These are phyloP conservation scores for Avena eriantha DNA, from an alignment of 176 grass and related monocot genomes.

Conservation along the genomic window DNA sequence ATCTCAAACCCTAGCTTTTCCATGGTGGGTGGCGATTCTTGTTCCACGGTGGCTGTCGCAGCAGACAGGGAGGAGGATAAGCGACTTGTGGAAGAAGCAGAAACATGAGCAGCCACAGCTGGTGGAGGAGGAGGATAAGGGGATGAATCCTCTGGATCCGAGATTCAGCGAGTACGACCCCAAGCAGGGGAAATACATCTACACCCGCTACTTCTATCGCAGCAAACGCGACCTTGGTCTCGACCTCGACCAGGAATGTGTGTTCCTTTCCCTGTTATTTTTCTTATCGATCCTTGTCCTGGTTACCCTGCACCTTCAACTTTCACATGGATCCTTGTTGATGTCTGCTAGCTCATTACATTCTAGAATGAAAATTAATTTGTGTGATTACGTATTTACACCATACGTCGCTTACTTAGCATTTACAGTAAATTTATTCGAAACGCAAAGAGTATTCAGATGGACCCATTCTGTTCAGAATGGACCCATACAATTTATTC, in stretches of 20 bases:
- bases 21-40: not conserved
- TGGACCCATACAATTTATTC: not conserved
- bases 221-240: not conserved
- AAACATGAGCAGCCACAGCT: not conserved
- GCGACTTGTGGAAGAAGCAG: too few relatives aligned
- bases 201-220: not conserved
- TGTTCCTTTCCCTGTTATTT: not conserved
- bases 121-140: not conserved
- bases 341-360: not conserved
- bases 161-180: constrained; percentile 9
- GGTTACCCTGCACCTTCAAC: not conserved
- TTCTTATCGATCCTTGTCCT: not conserved
- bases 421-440: not conserved
- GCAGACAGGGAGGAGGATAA: not conserved
- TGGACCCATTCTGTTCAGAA: not conserved
- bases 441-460: not conserved
- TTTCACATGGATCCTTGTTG: not conserved
- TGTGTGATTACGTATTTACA: not conserved
- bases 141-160: not conserved
- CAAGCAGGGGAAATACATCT: not conserved
- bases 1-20: too few relatives aligned
- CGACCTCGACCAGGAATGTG: not conserved
- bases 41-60: not conserved
- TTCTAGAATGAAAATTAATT: not conserved
- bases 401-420: not conserved